Evolutionary conservation across 2,329 filamentous ascomycete genomes (phyloP), one percentile per base, ranked within the genome.

Genomic region (Pseudopyrenochaeta lycopersici): DNA sequence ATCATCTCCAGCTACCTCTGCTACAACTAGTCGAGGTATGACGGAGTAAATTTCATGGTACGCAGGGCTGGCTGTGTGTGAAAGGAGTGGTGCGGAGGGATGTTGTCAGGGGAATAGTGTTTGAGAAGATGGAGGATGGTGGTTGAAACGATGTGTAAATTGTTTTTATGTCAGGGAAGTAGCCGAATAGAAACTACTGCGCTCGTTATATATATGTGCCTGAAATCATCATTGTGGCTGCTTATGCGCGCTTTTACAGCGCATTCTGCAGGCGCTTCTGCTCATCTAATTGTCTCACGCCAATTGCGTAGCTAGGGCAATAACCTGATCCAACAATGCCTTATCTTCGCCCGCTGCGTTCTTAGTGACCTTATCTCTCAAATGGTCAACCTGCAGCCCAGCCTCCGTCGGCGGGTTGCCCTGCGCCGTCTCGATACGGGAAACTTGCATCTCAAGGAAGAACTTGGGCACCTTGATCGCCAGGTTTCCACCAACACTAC

Each of bases 401-500:
- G 85, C 71, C n/a, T 75, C 81, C 0, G 77, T 75, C 1, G 84
- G 84, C 36, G 80, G 70, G 46, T 81, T 82, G 0, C 85, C 85
- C 74, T 86, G 83, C 0, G 85, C 85, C 0, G 84, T 85, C 72
- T 84, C 78, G 60, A 87, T 86, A 18, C 85, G 77, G 35, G 81
- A 80, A 30, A 87, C 79, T 72, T 88, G 85, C 69, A 86, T 83
- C 54, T 81, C 75, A 36, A 87, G 68, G 70, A 87, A 87, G 80
- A 88, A 88, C 72, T 87, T 87, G 56, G 85, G 85, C 4, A 84
- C 82, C 72, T 87, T 87, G 73, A 87, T 82, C 1, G 78, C 81
- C 15, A 87, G 73, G 49, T 66, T 78, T 2, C 84, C 85, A 9
- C 78, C 81, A 6, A 80, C 79, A 18, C 81, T 83, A 17, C 85